phyloP scores from a whole-genome alignment of 805 yeast genomes.

The Cyberlindnera americana region DNA sequence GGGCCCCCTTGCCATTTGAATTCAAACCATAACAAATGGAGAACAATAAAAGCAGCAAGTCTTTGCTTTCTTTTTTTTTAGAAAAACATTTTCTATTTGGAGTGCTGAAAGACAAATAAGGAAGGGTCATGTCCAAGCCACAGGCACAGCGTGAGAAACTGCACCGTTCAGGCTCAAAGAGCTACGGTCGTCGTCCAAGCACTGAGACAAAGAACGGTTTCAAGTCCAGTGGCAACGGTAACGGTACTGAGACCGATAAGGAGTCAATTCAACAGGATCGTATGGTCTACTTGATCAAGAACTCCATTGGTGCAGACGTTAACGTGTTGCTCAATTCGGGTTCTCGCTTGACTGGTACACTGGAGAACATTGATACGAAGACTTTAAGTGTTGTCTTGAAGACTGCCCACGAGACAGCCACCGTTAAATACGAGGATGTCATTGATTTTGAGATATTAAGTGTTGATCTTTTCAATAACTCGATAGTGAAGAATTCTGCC shows the following conservation, averaged over 20 bases:
- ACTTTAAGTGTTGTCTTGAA: constrained; percentile 31
- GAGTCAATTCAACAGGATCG: constrained; percentile 55
- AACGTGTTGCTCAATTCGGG: constrained; percentile 63
- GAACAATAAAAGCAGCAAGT: too few relatives aligned
- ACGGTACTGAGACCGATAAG: too few relatives aligned
- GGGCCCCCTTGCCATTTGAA: too few relatives aligned
- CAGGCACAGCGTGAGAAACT: constrained; percentile 13
- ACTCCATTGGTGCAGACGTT: constrained; percentile 56
- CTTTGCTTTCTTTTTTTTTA: too few relatives aligned
- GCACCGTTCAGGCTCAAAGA: constrained; percentile 19
- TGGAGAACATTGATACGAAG: constrained; percentile 52
- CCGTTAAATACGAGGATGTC: constrained; percentile 33
- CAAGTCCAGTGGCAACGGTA: constrained; percentile 9
- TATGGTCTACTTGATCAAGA: constrained; percentile 49
- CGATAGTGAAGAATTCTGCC: constrained; percentile 12
- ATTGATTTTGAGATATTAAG: constrained; percentile 38
- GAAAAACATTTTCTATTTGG: too few relatives aligned
- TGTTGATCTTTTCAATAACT: constrained; percentile 27
- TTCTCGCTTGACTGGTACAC: constrained; percentile 52
- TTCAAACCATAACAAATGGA: too few relatives aligned
- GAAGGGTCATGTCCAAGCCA: constrained; percentile 19
- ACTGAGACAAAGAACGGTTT: constrained; percentile 3
- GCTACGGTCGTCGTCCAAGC: constrained; percentile 14
- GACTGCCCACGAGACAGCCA: constrained; percentile 26
- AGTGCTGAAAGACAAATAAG: too few relatives aligned